phyloP scores from a whole-genome alignment of 176 grass and related monocot species.

The Poa pratensis region DNA sequence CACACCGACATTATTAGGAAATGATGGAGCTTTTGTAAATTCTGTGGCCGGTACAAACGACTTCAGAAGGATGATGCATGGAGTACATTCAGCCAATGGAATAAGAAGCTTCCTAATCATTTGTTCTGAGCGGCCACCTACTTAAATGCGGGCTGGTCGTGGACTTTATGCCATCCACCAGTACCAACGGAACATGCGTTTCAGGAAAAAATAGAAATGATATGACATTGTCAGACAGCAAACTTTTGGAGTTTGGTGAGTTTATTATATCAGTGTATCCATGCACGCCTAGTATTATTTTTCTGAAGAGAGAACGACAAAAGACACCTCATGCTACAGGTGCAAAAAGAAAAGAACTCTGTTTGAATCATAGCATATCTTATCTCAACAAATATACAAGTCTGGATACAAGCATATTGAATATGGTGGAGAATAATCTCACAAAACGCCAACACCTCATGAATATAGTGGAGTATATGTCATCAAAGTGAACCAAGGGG shows the following conservation, averaged over 20 bases:
- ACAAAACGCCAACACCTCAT: neutral
- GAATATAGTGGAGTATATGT: neutral
- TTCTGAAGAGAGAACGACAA: slow-evolving; percentile 12
- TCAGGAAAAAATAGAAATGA: neutral
- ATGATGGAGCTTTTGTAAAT: slow-evolving; percentile 20
- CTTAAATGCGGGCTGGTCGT: slow-evolving; percentile 38
- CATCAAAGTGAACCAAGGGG: neutral
- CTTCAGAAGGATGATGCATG: slow-evolving; percentile 1
- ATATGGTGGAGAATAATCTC: slow-evolving; percentile 3
- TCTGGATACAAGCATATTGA: neutral
- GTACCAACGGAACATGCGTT: slow-evolving; percentile 2
- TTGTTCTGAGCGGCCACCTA: slow-evolving; percentile 31
- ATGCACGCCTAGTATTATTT: slow-evolving; percentile 6
- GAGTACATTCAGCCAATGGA: slow-evolving; percentile 19
- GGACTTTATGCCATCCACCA: slow-evolving; percentile 7
- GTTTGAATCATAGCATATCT: slow-evolving; percentile 32
- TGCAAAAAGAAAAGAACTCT: neutral
- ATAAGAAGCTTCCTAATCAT: slow-evolving; percentile 29
- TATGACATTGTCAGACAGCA: slow-evolving; percentile 6
- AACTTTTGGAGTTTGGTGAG: neutral
- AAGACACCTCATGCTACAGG: neutral
- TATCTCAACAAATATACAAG: slow-evolving; percentile 32
- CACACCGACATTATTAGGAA: neutral
- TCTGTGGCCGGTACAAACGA: slow-evolving; percentile 13
- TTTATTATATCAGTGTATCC: neutral